Base-by-base conservation (phyloP, 352 stramenopile species). In the Phytophthora fragariae region DNA sequence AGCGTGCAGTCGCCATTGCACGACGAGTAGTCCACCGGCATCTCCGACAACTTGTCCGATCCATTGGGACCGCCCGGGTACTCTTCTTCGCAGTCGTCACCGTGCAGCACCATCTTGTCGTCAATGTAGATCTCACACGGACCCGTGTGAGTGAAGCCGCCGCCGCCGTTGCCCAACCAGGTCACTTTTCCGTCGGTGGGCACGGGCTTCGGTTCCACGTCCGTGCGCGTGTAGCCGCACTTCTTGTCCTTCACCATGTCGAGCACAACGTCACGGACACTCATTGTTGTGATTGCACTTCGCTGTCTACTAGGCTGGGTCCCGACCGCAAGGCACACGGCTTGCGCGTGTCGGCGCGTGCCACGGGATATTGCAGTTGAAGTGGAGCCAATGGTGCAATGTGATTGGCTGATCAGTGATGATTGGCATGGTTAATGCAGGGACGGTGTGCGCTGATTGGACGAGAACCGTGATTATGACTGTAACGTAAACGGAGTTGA, bases 81-180 rank as follows among this genome's bases (percentile, higher is more conserved):
- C 19, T 82, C 70, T 10, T 68, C 56, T 35, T 83, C 77, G 17
- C 79, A 89, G 65, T 86, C 65, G 11, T 85, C 72, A 44, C 77
- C 68, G 24, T 74, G 65, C 2, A 81, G 65, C 14, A 82, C 77
- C 49, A 74, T 72, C 17, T 64, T 84, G 72, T 83, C 66, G 57
- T 86, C 78, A 19, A 88, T 50, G 70, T 82, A 87, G 29, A 89
- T 49, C 21, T 87, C 77, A 14, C 80, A 89, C 17, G 82, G 79
- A 6, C 77, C 81, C 14, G 55, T 65, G 66, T 80, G 76, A 0
- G 72, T 72, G 57, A 85, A 82, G 24, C 76, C 76, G 14, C 78
- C 74, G 24, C 68, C 70, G 2, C 56, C 68, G 37, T 77, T 79
- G 33, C 78, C 77, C 55, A 41, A 58, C 73, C 77, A 84, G n/a